Percentiles rank a stretch among this genome's conserved stretches.
Conservation (phyloP, 495 filamentous ascomycete species). For the Hypoxylon fragiforme region DNA sequence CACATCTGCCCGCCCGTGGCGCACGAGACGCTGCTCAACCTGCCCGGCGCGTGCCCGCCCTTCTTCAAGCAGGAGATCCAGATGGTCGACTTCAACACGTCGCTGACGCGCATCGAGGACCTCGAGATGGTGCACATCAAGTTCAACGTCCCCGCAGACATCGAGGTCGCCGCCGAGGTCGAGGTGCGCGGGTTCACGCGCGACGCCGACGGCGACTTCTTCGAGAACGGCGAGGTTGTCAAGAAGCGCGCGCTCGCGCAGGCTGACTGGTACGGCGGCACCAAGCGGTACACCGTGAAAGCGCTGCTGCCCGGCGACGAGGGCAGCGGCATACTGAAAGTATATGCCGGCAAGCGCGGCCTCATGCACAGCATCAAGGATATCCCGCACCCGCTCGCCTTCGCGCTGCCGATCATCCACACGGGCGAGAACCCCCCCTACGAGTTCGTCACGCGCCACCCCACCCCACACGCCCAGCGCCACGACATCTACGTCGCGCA, state of each 20-base stretch:
- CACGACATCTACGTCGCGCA: constrained; percentile 97
- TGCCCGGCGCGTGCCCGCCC: constrained; percentile 82
- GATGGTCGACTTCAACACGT: constrained; percentile 90
- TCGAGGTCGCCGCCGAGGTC: constrained; percentile 92
- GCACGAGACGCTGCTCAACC: constrained; percentile 77
- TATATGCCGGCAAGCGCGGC: constrained; percentile 91
- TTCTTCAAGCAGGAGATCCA: constrained; percentile 81
- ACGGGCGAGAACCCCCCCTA: constrained; percentile 90
- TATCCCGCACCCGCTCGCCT: constrained; percentile 87
- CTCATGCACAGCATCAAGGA: constrained; percentile 95
- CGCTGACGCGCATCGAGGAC: constrained; percentile 79
- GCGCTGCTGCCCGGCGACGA: constrained; percentile 88
- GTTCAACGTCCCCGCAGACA: constrained; percentile 80
- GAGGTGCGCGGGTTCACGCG: constrained; percentile 77
- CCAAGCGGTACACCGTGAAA: constrained; percentile 91
- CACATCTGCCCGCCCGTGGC: constrained; percentile 89
- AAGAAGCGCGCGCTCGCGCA: constrained; percentile 87
- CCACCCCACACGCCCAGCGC: constrained; percentile 92
- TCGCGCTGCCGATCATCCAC: constrained; percentile 89
- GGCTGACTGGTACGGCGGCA: constrained; percentile 83
- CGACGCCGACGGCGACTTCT: constrained; percentile 87
- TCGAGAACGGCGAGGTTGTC: constrained; percentile 86
- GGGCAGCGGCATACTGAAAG: constrained; percentile 83
- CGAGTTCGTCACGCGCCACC: constrained; percentile 89
- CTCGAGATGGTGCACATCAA: constrained; percentile 91